Percentiles rank a stretch among this genome's conserved stretches.
Conservation (phyloP, 805 yeast species). For the Saccharomycopsis fibuligera region DNA sequence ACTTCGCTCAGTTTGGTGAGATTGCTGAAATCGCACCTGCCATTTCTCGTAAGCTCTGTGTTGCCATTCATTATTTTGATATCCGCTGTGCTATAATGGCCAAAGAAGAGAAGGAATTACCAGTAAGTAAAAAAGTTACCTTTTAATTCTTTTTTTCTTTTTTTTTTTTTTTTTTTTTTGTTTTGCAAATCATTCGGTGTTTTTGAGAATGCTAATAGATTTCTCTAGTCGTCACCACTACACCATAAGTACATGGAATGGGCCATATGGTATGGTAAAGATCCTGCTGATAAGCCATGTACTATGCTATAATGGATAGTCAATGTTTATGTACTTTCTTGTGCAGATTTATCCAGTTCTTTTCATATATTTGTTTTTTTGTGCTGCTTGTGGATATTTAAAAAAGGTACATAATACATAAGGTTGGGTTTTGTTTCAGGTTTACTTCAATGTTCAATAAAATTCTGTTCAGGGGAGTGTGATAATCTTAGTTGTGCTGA, state of each 20-base stretch:
- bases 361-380: no score
- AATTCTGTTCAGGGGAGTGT: no score
- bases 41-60: conserved; percentile 57
- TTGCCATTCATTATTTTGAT: conserved; percentile 54
- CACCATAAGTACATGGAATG: conserved; percentile 47
- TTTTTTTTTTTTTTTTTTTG: no score
- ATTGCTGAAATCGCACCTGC: conserved; percentile 59
- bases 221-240: conserved; percentile 23
- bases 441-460: no score
- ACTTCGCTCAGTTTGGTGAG: conserved; percentile 52
- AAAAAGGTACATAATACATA: no score
- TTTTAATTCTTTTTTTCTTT: conserved; percentile 5
- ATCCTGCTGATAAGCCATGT: conserved; percentile 56
- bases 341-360: no score
- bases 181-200: no score
- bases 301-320: conserved; percentile 14
- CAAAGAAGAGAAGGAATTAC: conserved; percentile 32
- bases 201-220: conserved; percentile 2
- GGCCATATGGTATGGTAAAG: conserved; percentile 62
- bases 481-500: no score
- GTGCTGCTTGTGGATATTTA: no score
- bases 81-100: conserved; percentile 55
- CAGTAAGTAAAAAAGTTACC: conserved; percentile 11
- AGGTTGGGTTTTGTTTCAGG: no score
- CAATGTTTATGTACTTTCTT: no score